A percentile compares a stretch with the other conserved stretches of the same genome.
Evolutionary conservation across 768 basidiomycete species (phyloP).

Genomic region (Gymnopilus dilepis): DNA sequence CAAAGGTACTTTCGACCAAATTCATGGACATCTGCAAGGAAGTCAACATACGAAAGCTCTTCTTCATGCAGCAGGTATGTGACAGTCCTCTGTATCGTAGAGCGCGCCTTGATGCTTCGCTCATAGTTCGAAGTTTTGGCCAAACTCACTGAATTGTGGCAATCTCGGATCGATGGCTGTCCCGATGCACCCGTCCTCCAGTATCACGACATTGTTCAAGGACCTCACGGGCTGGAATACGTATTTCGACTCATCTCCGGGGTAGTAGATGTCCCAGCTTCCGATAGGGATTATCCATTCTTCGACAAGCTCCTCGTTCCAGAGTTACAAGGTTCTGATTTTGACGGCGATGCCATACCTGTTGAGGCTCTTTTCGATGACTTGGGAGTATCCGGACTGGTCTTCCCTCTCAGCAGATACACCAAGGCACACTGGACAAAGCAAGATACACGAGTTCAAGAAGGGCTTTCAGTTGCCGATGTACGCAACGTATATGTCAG

Average conservation of each 20-base stretch:
- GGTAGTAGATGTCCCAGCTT: slow-evolving; percentile 42
- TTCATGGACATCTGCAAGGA: slow-evolving; percentile 55
- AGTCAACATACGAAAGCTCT: slow-evolving; percentile 50
- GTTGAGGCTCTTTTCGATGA: slow-evolving; percentile 57
- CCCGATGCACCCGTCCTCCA: slow-evolving; percentile 52
- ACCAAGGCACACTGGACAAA: slow-evolving; percentile 42
- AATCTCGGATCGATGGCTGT: slow-evolving; percentile 52
- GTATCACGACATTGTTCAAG: slow-evolving; percentile 35
- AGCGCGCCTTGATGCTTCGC: neutral
- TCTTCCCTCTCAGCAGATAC: slow-evolving; percentile 48
- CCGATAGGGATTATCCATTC: slow-evolving; percentile 46
- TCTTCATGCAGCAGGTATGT: slow-evolving; percentile 58
- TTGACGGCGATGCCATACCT: slow-evolving; percentile 37
- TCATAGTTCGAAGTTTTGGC: slow-evolving; percentile 53
- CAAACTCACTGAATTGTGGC: slow-evolving; percentile 52
- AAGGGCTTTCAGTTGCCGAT: slow-evolving; percentile 45
- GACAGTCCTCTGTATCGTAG: neutral
- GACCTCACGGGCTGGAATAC: slow-evolving; percentile 37
- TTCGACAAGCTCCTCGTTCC: slow-evolving; percentile 51
- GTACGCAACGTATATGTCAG: slow-evolving; percentile 43
- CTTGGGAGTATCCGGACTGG: slow-evolving; percentile 47
- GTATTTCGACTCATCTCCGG: slow-evolving; percentile 49
- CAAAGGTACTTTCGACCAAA: slow-evolving; percentile 40
- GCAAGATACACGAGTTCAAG: slow-evolving; percentile 44
- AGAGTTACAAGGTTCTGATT: slow-evolving; percentile 33